Base-by-base conservation (phyloP, 805 yeast genomes). In the Saturnispora gosingensis region DNA sequence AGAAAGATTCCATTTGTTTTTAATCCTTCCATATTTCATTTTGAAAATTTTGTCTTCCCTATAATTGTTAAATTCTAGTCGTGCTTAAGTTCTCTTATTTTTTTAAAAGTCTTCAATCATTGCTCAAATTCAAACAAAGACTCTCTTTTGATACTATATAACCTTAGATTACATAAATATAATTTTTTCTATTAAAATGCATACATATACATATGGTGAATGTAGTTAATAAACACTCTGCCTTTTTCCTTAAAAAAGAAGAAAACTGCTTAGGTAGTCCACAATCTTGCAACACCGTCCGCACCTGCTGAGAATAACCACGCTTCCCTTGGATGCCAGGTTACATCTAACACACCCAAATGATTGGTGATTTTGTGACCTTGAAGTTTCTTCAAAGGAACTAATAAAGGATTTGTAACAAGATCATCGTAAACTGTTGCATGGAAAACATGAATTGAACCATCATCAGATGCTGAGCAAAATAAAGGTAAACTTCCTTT, bases 291-390 rank as follows among this genome's bases (percentile, higher is more conserved):
- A 42, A 88, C 81, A 54, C 95, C 88, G 69, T 93, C 99, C 22
- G 98, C 98, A 61, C 98, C 99, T 10, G 96, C 88, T 65, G 93
- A 83, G 67, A 93, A 89, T 64, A 93, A 75, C 99, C 99, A 93
- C 0, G 99, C 97, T 71, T 93, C 98, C 61, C 83, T 82, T 58
- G 98, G 98, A 75, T 93, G 99, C 99, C 99, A 93, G 47, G 80
- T 79, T 46, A 85, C 78, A 63, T 82, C 85, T 63, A 93, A 74
- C 15, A 93, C 95, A 64, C 99, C 99, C 52, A 93, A 72, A 63
- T 85, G 83, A 59, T 80, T 79, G 20, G 81, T 72, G 45, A 88
- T 77, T 66, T 84, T 82, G 70, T 93, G 99, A 10, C 98, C 99
- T 43, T 84, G 81, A 64, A 93, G 75, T 65, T 90, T 89, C 80